phyloP scores from a whole-genome alignment of 2,329 filamentous ascomycete species.

The Phyllachora maydis region DNA sequence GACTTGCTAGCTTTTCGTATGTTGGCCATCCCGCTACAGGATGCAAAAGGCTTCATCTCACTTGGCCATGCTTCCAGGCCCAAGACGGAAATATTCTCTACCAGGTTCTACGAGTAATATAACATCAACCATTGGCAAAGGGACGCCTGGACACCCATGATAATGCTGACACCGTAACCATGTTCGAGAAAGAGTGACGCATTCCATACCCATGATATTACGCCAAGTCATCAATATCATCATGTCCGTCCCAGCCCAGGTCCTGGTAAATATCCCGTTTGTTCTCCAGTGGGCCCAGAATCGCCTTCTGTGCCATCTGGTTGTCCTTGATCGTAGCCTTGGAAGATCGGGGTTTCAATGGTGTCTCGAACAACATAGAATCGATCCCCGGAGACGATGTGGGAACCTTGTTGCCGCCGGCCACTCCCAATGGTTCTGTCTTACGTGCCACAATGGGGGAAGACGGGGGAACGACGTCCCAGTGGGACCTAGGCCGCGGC shows the following conservation, averaged over 20 bases:
- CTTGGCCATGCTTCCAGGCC: too few species aligned
- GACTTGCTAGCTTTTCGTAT: too few species aligned
- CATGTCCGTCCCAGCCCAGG: conserved; percentile 36
- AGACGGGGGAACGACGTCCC: conserved; percentile 3
- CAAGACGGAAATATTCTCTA: too few species aligned
- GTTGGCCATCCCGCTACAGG: too few species aligned
- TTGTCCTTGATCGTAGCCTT: conserved; percentile 1
- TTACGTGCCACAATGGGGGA: conserved; percentile 7
- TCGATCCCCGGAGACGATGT: conserved; percentile 5
- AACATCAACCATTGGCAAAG: too few species aligned
- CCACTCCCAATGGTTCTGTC: conserved; percentile 1
- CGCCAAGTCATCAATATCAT: conserved; percentile 17
- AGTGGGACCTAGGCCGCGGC: too few species aligned
- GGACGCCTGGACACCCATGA: too few species aligned
- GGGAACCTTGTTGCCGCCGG: conserved; percentile 1
- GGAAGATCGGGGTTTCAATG: conserved; percentile 5
- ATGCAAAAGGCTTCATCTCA: too few species aligned
- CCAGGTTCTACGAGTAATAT: too few species aligned
- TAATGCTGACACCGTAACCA: too few species aligned
- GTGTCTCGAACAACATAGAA: conserved; percentile 10
- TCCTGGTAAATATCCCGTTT: conserved; percentile 27
- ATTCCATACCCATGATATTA: too few species aligned
- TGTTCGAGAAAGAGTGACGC: too few species aligned
- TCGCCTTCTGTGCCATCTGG: conserved; percentile 6
- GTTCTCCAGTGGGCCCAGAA: conserved; percentile 7